Evolutionary conservation across 2,329 filamentous ascomycete genomes (phyloP), one percentile per base, ranked within the genome.

Genomic region (Stachybotrys echinatus): DNA sequence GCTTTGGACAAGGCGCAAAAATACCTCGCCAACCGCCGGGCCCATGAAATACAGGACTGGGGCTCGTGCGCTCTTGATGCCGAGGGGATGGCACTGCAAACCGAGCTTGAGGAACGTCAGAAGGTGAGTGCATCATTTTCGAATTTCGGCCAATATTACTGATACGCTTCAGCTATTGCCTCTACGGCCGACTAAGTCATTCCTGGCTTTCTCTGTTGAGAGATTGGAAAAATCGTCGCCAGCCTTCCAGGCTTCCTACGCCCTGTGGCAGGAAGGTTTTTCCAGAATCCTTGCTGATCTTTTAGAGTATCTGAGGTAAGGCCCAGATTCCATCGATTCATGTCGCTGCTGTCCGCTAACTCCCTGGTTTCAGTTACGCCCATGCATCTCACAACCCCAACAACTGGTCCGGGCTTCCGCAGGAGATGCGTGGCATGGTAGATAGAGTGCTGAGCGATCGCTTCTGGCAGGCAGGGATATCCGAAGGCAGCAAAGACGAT

Each of bases 381-480:
- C 92, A 97, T 70, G 89, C 90, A 1, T 92, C 95, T 54, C 91
- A 96, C 63, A 92, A 96, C 59, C 82, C 89, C 2, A 75, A 81
- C 19, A 95, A 91, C 62, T 99, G 94, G 92, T 75, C 79, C 10
- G 81, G 85, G 27, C 71, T 96, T 17, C 86, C 91, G 2, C 66
- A 74, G 12, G 89, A 95, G 40, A 86, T 95, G 75, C 85, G 85
- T 51, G 73, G 79, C 5, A 83, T 95, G 48, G 88, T 97, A 38
- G 81, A 84, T 42, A 82, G 89, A 20, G 90, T 97, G 19, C 73
- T 99, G 20, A 95, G 91, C 14, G 94, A 99, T 68, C 81, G 94
- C 21, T 99, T 99, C 66, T 99, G 94, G 94, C 94, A 99, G 74
- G 90, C 92, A 6, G 94, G 94, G 10, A 99, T 99, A 47, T 97